A percentile compares a stretch with the other conserved stretches of the same genome.
Conservation (phyloP, 306 rosid genomes). For the Glycyrrhiza uralensis region DNA sequence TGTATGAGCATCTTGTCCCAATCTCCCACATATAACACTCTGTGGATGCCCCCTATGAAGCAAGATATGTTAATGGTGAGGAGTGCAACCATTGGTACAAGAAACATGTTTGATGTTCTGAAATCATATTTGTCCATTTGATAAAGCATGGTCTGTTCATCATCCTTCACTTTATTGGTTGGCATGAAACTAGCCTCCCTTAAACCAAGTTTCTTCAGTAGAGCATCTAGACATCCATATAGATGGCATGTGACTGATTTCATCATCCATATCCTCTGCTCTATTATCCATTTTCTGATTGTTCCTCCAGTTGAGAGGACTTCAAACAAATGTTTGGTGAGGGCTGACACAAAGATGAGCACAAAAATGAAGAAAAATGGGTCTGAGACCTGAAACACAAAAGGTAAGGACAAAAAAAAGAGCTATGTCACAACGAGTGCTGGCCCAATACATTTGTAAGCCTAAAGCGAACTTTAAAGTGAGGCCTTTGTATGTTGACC, state of each 20-base stretch:
- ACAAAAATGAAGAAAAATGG: constrained; percentile 33
- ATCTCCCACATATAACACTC: constrained; percentile 29
- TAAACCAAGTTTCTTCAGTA: constrained; percentile 46
- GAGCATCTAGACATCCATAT: constrained; percentile 54
- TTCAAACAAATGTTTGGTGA: constrained; percentile 37
- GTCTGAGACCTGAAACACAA: constrained; percentile 47
- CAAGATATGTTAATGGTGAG: constrained; percentile 42
- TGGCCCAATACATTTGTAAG: too few relatives aligned
- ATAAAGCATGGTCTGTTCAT: constrained; percentile 42
- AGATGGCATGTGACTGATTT: constrained; percentile 41
- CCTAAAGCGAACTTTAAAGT: too few relatives aligned
- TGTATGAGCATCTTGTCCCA: constrained; percentile 35
- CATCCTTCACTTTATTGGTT: constrained; percentile 57
- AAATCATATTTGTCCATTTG: constrained; percentile 56
- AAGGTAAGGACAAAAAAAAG: not conserved
- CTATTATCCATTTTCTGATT: constrained; percentile 42
- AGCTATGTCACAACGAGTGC: not conserved
- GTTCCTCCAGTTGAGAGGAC: constrained; percentile 50
- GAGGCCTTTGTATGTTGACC: too few relatives aligned
- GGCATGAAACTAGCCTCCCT: constrained; percentile 57
- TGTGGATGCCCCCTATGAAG: constrained; percentile 39
- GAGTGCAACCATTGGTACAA: constrained; percentile 53
- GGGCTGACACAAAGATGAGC: constrained; percentile 46
- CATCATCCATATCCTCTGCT: constrained; percentile 71
- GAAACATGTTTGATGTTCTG: constrained; percentile 47